Conservation (phyloP, 805 yeast genomes). For the Kodamaea restingae region DNA sequence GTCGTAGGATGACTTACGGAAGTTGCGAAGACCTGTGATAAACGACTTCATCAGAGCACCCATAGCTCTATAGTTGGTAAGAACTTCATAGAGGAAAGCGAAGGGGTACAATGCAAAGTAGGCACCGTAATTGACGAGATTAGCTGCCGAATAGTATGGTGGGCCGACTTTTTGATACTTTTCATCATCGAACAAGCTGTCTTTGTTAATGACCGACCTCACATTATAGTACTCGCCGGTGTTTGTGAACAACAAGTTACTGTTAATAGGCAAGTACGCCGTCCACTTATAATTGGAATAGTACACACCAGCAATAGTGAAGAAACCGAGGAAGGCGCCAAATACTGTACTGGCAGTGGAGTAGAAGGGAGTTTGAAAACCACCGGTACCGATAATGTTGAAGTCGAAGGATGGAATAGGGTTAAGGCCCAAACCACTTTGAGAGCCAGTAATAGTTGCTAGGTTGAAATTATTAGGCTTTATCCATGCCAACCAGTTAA, state of each 20-base stretch:
- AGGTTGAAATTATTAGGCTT: constrained; percentile 21
- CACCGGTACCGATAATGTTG: constrained; percentile 18
- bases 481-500: constrained; percentile 33
- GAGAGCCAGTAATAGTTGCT: constrained; percentile 24
- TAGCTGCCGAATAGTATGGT: constrained; percentile 22
- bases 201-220: constrained; percentile 6
- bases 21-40: constrained; percentile 13
- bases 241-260: constrained; percentile 21
- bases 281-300: constrained; percentile 28
- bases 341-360: constrained; percentile 20
- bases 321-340: constrained; percentile 22
- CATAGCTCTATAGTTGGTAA: constrained; percentile 15
- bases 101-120: constrained; percentile 25
- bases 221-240: constrained; percentile 21
- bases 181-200: constrained; percentile 12
- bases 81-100: constrained; percentile 18
- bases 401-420: constrained; percentile 31
- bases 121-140: constrained; percentile 19
- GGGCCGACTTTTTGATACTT: constrained; percentile 19
- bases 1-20: constrained; percentile 25
- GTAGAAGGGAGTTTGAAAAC: constrained; percentile 25
- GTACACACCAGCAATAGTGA: constrained; percentile 24
- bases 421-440: constrained; percentile 26
- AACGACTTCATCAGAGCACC: constrained; percentile 13
- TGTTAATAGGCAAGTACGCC: constrained; percentile 25